phyloP scores from a whole-genome alignment of 345 rosid genomes.

The Camelina sativa region DNA sequence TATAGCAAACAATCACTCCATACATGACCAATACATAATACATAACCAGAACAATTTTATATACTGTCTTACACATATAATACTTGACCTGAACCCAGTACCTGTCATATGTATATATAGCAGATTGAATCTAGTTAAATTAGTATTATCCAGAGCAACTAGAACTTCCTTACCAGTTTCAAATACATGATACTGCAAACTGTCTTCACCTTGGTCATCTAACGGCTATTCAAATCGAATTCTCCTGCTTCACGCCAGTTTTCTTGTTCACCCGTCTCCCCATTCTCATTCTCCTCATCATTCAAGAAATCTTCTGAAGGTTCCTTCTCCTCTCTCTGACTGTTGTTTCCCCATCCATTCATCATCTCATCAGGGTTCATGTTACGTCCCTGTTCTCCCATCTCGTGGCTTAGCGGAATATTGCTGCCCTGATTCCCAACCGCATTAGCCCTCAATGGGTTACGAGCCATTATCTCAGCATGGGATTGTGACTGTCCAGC shows the following conservation, averaged over 20 bases:
- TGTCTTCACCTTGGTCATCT: conserved; percentile 6
- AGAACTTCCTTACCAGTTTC: conserved; percentile 2
- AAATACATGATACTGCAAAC: not conserved
- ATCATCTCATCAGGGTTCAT: conserved; percentile 88
- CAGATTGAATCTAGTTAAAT: conserved; percentile 22
- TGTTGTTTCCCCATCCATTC: conserved; percentile 90
- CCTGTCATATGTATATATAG: not conserved
- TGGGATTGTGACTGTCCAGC: conserved; percentile 84
- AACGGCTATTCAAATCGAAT: conserved; percentile 84
- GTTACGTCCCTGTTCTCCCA: conserved; percentile 70
- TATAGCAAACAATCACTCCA: conserved; percentile 6
- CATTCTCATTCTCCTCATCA: conserved; percentile 91
- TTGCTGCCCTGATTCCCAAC: conserved; percentile 65
- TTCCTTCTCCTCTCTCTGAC: conserved; percentile 89
- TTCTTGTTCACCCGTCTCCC: conserved; percentile 63
- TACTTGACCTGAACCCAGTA: conserved; percentile 1
- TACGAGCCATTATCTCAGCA: conserved; percentile 70
- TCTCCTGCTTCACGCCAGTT: conserved; percentile 93
- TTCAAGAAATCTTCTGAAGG: conserved; percentile 97
- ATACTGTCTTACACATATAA: not conserved
- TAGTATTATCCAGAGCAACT: not conserved
- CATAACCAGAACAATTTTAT: not conserved
- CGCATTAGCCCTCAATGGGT: conserved; percentile 74
- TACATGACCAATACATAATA: conserved; percentile 15
- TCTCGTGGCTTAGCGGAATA: conserved; percentile 62